Conservation (phyloP, 495 filamentous ascomycete species). For the Halenospora varia region DNA sequence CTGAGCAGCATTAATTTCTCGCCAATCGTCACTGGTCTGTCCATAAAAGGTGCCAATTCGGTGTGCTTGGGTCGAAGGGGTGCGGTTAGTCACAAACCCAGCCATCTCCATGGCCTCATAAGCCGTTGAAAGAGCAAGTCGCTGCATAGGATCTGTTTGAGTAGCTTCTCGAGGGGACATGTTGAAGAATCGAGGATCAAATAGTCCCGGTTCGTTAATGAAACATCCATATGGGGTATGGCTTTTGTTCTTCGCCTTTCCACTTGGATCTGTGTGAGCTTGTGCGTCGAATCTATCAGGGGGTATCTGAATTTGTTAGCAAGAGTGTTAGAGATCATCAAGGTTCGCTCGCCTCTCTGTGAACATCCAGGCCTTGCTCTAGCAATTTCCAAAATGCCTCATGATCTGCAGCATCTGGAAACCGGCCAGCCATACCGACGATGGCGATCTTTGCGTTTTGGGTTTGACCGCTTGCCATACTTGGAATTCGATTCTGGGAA, state of each 20-base stretch:
- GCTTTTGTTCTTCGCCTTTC: conserved; percentile 20
- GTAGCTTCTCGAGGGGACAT: conserved; percentile 53
- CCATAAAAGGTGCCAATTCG: conserved; percentile 91
- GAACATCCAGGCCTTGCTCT: conserved; percentile 31
- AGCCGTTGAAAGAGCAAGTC: conserved; percentile 49
- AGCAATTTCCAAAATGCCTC: conserved; percentile 44
- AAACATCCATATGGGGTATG: conserved; percentile 44
- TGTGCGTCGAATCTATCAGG: conserved; percentile 40
- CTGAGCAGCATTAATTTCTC: conserved; percentile 85
- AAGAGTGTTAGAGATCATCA: neutral
- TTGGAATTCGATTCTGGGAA: conserved; percentile 27
- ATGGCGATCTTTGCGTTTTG: conserved; percentile 32
- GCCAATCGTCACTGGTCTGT: conserved; percentile 88
- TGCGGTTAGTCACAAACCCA: conserved; percentile 82
- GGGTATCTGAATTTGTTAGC: conserved; percentile 17
- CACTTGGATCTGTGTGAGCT: conserved; percentile 38
- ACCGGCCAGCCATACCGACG: conserved; percentile 36
- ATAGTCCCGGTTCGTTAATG: conserved; percentile 48
- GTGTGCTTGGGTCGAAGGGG: conserved; percentile 76
- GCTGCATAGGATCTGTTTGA: conserved; percentile 56
- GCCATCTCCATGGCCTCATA: conserved; percentile 65
- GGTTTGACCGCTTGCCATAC: conserved; percentile 16
- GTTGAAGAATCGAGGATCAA: conserved; percentile 60
- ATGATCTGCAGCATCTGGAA: conserved; percentile 38
- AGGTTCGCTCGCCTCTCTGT: conserved; percentile 28